Base-by-base conservation (phyloP, 2,329 filamentous ascomycete genomes). In the Chlorencoelia australis region DNA sequence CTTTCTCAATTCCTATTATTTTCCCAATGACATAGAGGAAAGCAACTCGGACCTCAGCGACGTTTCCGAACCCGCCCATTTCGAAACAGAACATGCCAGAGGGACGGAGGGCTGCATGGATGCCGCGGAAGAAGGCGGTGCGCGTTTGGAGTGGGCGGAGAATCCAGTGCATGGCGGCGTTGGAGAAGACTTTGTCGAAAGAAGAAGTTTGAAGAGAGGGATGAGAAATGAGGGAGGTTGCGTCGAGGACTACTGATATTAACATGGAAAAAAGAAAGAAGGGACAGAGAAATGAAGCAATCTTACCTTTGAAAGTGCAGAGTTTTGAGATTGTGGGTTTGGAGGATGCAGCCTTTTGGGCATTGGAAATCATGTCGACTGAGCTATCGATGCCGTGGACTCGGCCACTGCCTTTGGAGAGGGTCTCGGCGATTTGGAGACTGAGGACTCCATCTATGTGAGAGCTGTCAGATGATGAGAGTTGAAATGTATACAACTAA, bases 21-120 rank as follows among this genome's bases (percentile, higher is more conserved):
- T 68, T 63, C 2, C 60, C 56, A 1, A 80, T 60, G 2, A 68
- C 68, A 20, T 25, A 15, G 4, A 77, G 58, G 6, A 82, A 59
- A 2, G 73, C 73, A 0, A 71, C 63, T 18, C 72, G 66, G 46
- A 80, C 68, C 38, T 83, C 79, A 1, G 65, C 61, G 1, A 81
- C 67, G 55, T 84, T 83, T 14, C 80, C 81, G 33, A 76, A 67
- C 0, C 79, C 79, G 35, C 81, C 79, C 73, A 79, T 79, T 56
- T 85, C 80, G 48, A 84, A 82, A 7, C 71, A 68, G 40, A 84
- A 76, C 0, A 48, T 50, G 2, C 75, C 79, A 8, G 66, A 67
- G 0, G 71, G 68, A 21, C 61, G 64, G 2, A 84, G 64, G 1
- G 68, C 61, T 7, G 58, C 58, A 42, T 67, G 59, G 3, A 75